Base-by-base conservation (phyloP, 257 asterid genomes). In the Solanum corneliomulleri region DNA sequence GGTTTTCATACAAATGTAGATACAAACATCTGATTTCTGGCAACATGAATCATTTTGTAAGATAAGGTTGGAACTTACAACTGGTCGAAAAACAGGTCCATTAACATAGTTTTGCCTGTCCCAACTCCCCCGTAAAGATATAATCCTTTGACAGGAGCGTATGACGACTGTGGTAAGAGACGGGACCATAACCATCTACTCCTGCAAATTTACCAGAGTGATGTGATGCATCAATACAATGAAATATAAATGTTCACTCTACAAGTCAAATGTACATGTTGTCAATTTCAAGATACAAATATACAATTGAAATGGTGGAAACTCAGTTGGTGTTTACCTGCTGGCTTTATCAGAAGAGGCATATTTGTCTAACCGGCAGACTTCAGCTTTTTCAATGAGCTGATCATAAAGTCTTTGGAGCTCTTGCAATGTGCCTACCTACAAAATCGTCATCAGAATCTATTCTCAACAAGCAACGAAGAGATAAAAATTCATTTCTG, bases 91-190 rank as follows among this genome's bases (percentile, higher is more conserved):
- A 96, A 96, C 89, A 95, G 88, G 93, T 96, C 99, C 98, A 96
- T 96, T 91, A 96, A 86, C 99, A 96, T 96, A 60, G 99, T 96
- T 92, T 96, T 96, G 39, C 99, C 98, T 14, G 99, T 96, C 87
- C 99, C 99, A 60, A 96, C 98, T 89, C 99, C 99, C 42, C 99
- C 99, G 77, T 94, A 95, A 64, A 96, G 98, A 92, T 96, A 96
- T 81, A 96, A 96, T 86, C 99, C 99, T 91, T 91, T 95, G 49
- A 96, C 97, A 1, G 99, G 98, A 16, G 99, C 92, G 89, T 87
- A 80, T 42, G 92, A 88, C 3, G 90, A 49, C 77, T 87, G 91
- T 68, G 98, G 98, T 78, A 93, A 86, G 90, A 96, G 95, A 87
- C 96, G 98, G 39, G 98, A 93, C 99, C 98, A 96, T 74, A 95